phyloP scores from a whole-genome alignment of 2,329 filamentous ascomycete species.

The Purpureocillium takamizusanense region DNA sequence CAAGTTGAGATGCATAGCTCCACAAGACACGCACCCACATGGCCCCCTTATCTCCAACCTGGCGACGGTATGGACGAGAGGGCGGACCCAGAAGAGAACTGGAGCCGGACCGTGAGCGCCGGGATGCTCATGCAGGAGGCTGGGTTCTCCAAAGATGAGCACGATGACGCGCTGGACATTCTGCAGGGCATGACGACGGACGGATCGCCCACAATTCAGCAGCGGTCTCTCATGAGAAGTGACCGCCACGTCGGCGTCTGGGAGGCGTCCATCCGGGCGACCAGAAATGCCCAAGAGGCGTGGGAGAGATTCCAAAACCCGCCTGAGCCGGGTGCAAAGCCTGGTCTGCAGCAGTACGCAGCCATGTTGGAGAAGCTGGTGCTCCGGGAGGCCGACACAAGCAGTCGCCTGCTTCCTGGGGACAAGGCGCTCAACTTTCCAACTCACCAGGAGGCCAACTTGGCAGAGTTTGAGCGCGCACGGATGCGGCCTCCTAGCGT shows the following conservation, averaged over 20 bases:
- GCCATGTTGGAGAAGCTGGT: conserved; percentile 53
- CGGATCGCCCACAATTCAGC: conserved; percentile 47
- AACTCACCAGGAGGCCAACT: conserved; percentile 33
- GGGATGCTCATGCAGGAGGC: conserved; percentile 46
- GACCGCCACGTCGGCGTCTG: conserved; percentile 26
- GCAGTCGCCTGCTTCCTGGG: conserved; percentile 39
- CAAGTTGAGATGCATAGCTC: conserved; percentile 38
- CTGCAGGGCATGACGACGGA: conserved; percentile 43
- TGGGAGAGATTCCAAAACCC: conserved; percentile 42
- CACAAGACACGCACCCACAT: conserved; percentile 38
- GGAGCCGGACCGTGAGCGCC: conserved; percentile 43
- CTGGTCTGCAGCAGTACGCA: conserved; percentile 38
- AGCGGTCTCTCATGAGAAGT: conserved; percentile 17
- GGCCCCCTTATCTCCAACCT: conserved; percentile 51
- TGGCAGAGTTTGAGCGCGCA: conserved; percentile 56
- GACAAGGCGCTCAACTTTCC: conserved; percentile 45
- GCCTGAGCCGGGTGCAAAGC: conserved; percentile 21
- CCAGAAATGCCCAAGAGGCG: conserved; percentile 52
- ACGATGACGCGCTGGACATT: conserved; percentile 40
- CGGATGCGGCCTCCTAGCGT: conserved; percentile 52
- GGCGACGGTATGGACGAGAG: conserved; percentile 52
- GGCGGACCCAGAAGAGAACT: conserved; percentile 39
- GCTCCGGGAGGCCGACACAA: conserved; percentile 16
- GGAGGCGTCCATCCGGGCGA: conserved; percentile 48
- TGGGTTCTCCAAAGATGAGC: conserved; percentile 38